These are phyloP conservation scores for Sugiyamaella japonica DNA, from an alignment of 1,139 yeast genomes.

Conservation along the genomic window DNA sequence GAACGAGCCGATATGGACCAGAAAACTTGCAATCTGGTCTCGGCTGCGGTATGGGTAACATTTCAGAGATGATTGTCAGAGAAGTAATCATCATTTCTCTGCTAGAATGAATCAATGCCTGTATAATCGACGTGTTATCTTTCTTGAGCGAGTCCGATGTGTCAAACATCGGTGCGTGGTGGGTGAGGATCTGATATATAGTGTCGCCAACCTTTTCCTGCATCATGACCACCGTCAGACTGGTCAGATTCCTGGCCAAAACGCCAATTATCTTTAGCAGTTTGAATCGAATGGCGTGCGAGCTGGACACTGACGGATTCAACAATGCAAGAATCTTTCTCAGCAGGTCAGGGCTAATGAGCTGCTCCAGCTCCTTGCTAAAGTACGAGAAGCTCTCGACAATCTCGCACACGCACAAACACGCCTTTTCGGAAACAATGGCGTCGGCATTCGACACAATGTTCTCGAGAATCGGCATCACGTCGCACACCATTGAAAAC, in stretches of 20 bases:
- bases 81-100: conserved; percentile 61
- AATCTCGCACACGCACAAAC: conserved; percentile 66
- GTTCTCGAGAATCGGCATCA: conserved; percentile 61
- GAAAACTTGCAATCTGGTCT: conserved; percentile 28
- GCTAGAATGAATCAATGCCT: conserved; percentile 74
- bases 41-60: conserved; percentile 44
- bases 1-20: conserved; percentile 35
- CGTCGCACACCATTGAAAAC: conserved; percentile 53
- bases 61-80: conserved; percentile 55
- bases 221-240: conserved; percentile 33
- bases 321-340: conserved; percentile 29
- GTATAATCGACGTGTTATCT: conserved; percentile 50
- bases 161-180: conserved; percentile 35
- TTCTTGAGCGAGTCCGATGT: conserved; percentile 27
- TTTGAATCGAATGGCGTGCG: conserved; percentile 30
- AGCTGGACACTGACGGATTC: conserved; percentile 29
- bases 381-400: conserved; percentile 53
- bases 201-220: conserved; percentile 35
- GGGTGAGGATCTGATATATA: conserved; percentile 40
- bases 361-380: conserved; percentile 49
- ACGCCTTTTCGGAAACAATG: conserved; percentile 65
- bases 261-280: conserved; percentile 44
- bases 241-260: conserved; percentile 45
- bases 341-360: conserved; percentile 40
- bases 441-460: conserved; percentile 65